These are phyloP conservation scores for Knufia petricola DNA, from an alignment of 2,329 filamentous ascomycete species.

Conservation along the genomic window DNA sequence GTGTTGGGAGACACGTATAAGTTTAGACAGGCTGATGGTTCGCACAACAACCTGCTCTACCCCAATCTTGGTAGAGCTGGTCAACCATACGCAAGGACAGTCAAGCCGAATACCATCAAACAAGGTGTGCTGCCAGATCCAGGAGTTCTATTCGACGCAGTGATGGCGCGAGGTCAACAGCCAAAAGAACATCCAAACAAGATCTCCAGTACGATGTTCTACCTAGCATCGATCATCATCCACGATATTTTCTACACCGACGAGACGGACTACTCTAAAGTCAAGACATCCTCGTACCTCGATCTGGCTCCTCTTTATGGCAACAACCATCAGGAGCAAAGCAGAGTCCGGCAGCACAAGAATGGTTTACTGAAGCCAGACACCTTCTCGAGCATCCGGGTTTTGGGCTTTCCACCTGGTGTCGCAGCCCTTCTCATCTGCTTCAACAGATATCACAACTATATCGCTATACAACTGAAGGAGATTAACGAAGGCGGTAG, in stretches of 20 bases:
- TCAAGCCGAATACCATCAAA: slow-evolving; percentile 44
- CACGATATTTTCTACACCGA: slow-evolving; percentile 53
- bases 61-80: slow-evolving; percentile 53
- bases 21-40: slow-evolving; percentile 28
- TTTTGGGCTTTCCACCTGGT: slow-evolving; percentile 54
- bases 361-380: slow-evolving; percentile 58
- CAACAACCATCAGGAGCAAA: slow-evolving; percentile 49
- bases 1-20: slow-evolving; percentile 27
- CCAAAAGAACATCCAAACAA: slow-evolving; percentile 51
- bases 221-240: slow-evolving; percentile 56
- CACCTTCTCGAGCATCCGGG: slow-evolving; percentile 53
- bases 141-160: slow-evolving; percentile 53
- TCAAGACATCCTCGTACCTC: slow-evolving; percentile 60
- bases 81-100: slow-evolving; percentile 54
- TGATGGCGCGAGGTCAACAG: slow-evolving; percentile 49
- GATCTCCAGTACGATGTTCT: slow-evolving; percentile 62
- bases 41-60: slow-evolving; percentile 42
- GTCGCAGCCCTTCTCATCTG: slow-evolving; percentile 54
- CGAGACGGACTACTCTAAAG: slow-evolving; percentile 50
- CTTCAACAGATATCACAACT: slow-evolving; percentile 59
- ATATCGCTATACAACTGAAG: slow-evolving; percentile 50
- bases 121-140: slow-evolving; percentile 52
- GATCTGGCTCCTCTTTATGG: slow-evolving; percentile 62
- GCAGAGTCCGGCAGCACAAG: slow-evolving; percentile 49
- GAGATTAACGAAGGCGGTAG: slow-evolving; percentile 55